Evolutionary conservation across 306 rosid species (phyloP).

Genomic region (Boehmeria nivea): DNA sequence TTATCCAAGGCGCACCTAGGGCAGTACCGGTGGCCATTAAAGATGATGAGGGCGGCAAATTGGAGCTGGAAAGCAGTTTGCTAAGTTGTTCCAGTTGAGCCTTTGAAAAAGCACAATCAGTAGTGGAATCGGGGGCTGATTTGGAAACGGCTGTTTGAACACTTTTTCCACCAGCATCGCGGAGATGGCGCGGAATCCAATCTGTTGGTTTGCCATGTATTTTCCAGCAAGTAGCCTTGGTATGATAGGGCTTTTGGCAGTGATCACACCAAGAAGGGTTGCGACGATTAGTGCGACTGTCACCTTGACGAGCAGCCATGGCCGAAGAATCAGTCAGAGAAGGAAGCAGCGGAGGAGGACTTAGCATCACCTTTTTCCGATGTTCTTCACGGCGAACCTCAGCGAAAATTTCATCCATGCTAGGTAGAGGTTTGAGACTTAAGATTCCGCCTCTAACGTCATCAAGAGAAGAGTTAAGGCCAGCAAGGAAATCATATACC

Average conservation of each 20-base stretch:
- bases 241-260: too few relatives aligned
- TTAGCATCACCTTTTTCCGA: not conserved
- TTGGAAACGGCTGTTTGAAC: too few relatives aligned
- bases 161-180: too few relatives aligned
- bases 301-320: not conserved
- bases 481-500: not conserved
- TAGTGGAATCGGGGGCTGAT: too few relatives aligned
- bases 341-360: fast-evolving
- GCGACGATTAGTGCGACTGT: not conserved
- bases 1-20: not conserved
- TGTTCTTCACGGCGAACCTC: not conserved
- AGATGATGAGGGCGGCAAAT: too few relatives aligned
- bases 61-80: too few relatives aligned
- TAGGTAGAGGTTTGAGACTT: not conserved
- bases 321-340: not conserved
- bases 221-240: too few relatives aligned
- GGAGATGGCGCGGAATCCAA: too few relatives aligned
- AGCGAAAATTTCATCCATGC: not conserved
- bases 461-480: not conserved
- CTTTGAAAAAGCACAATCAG: too few relatives aligned
- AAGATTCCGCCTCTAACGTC: not conserved
- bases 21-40: not conserved
- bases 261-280: too few relatives aligned
- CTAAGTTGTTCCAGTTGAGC: too few relatives aligned
- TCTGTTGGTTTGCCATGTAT: too few relatives aligned